Conservation (phyloP, 2,329 filamentous ascomycete genomes). For the Clarireedia homoeocarpa region DNA sequence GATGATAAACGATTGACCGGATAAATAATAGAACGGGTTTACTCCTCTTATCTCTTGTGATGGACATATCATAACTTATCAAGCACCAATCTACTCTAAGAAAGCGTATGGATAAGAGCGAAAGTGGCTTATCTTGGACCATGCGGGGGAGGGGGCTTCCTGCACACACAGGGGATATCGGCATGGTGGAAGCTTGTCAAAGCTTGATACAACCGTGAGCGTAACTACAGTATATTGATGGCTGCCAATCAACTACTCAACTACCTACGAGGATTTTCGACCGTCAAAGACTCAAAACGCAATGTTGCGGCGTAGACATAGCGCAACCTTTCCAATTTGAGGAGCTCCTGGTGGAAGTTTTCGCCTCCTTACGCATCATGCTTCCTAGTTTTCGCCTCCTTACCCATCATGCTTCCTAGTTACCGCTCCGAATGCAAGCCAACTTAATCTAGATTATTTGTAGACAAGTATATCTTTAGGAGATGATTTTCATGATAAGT, state of each 20-base stretch:
- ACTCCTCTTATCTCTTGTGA: neutral
- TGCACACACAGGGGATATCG: neutral
- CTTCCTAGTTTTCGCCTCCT: too few species aligned
- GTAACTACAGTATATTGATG: neutral
- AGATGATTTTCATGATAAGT: neutral
- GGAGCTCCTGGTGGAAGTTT: neutral
- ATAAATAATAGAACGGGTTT: neutral
- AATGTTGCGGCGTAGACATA: neutral
- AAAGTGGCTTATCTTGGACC: neutral
- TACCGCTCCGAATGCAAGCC: too few species aligned
- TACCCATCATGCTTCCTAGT: too few species aligned
- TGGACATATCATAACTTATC: neutral
- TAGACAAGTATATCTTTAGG: neutral
- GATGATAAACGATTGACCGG: neutral
- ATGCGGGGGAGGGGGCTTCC: neutral
- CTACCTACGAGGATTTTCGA: neutral
- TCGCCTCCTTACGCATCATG: too few species aligned
- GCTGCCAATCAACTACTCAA: neutral
- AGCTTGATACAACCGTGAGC: neutral
- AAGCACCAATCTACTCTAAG: neutral
- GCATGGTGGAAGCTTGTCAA: neutral
- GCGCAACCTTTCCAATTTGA: too few species aligned
- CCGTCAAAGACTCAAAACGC: neutral
- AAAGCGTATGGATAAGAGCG: neutral
- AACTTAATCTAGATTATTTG: too few species aligned